These are phyloP conservation scores for Rickenella mellea DNA, from an alignment of 768 basidiomycete genomes.

Conservation along the genomic window DNA sequence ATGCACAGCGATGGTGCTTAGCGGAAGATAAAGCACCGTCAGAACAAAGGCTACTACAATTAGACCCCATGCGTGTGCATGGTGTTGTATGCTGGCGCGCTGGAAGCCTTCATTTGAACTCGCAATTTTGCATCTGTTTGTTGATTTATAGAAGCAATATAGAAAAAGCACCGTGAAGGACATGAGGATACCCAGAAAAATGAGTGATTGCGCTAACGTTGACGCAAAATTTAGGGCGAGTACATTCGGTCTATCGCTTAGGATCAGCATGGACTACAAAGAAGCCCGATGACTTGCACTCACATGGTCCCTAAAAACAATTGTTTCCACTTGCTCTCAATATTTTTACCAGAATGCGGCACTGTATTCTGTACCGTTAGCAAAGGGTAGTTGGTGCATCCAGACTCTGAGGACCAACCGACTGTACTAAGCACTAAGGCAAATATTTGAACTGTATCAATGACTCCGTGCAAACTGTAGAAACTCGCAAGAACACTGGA, in stretches of 20 bases:
- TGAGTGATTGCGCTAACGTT: slow-evolving; percentile 45
- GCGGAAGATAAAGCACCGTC: slow-evolving; percentile 63
- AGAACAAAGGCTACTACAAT: slow-evolving; percentile 57
- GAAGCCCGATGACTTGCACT: too few relatives aligned
- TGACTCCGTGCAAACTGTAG: slow-evolving; percentile 62
- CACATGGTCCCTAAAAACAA: slow-evolving; percentile 63
- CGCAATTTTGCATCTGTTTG: slow-evolving; percentile 37
- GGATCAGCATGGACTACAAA: not conserved
- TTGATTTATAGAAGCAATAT: slow-evolving; percentile 48
- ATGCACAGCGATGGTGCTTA: slow-evolving; percentile 70
- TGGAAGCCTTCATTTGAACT: slow-evolving; percentile 47
- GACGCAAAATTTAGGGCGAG: slow-evolving; percentile 67
- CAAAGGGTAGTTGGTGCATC: not conserved
- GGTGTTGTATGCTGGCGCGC: slow-evolving; percentile 24
- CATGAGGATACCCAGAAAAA: slow-evolving; percentile 54
- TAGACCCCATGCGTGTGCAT: slow-evolving; percentile 40
- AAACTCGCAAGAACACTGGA: slow-evolving; percentile 60
- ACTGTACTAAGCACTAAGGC: slow-evolving; percentile 61
- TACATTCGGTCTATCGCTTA: slow-evolving; percentile 48
- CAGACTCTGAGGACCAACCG: too few relatives aligned
- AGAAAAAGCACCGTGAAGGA: slow-evolving; percentile 41
- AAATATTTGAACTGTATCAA: slow-evolving; percentile 63
- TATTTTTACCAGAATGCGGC: slow-evolving; percentile 12
- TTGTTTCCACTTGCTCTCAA: slow-evolving; percentile 43
- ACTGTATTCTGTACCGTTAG: slow-evolving; percentile 3